phyloP scores from a whole-genome alignment of 2,329 filamentous ascomycete genomes.

The Calonectria hongkongensis region DNA sequence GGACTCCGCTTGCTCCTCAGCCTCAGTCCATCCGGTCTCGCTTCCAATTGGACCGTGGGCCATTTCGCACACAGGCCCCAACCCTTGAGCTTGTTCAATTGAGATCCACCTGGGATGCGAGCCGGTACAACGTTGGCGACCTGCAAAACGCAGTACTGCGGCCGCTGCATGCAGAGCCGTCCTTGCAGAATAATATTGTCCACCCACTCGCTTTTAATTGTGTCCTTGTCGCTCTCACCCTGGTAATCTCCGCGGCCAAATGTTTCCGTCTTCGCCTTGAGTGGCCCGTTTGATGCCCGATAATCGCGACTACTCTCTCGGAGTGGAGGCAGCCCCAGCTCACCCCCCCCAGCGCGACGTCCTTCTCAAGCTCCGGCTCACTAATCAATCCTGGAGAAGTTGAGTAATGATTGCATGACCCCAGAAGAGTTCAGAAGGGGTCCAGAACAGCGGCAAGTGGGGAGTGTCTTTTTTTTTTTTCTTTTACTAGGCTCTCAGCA shows the following conservation, averaged over 20 bases:
- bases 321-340: background rate
- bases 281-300: constrained; percentile 26
- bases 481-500: constrained; percentile 6
- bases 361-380: background rate
- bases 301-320: background rate
- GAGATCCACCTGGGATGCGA: constrained; percentile 28
- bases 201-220: constrained; percentile 15
- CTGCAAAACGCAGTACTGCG: constrained; percentile 19
- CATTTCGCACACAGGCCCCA: constrained; percentile 6
- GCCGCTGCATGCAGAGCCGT: constrained; percentile 22
- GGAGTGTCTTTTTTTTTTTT: background rate
- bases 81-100: constrained; percentile 19
- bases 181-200: constrained; percentile 14
- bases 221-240: constrained; percentile 14
- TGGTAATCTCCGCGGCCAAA: constrained; percentile 6
- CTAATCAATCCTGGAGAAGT: constrained; percentile 7
- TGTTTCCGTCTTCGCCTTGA: constrained; percentile 1
- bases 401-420: constrained; percentile 17
- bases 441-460: constrained; percentile 36
- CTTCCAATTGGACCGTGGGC: constrained; percentile 22
- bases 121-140: constrained; percentile 25
- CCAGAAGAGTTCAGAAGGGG: constrained; percentile 28
- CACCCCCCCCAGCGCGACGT: background rate
- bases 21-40: constrained; percentile 21
- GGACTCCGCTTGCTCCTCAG: constrained; percentile 24